phyloP scores from a whole-genome alignment of 257 asterid species.

The Striga asiatica region DNA sequence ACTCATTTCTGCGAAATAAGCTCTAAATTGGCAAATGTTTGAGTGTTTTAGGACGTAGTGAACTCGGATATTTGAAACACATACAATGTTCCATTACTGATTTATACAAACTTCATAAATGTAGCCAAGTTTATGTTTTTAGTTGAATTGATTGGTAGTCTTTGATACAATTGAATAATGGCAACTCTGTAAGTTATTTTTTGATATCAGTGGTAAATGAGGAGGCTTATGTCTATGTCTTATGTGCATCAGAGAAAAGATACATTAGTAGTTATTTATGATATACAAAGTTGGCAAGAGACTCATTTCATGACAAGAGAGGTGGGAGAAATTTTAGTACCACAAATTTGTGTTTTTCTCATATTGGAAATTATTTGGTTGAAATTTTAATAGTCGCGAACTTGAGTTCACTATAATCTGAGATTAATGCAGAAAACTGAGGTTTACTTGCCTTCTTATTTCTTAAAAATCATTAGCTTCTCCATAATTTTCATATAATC shows the following conservation, averaged over 20 bases:
- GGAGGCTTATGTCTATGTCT: not conserved
- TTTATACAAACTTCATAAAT: not conserved
- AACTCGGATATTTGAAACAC: not conserved
- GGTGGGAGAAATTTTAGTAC: not conserved
- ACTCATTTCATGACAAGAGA: not conserved
- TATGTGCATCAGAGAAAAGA: not conserved
- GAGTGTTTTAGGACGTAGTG: not conserved
- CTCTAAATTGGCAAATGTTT: not conserved
- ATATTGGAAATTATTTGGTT: not conserved
- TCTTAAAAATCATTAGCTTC: conserved; percentile 1
- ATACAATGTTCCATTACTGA: not conserved
- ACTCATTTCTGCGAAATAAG: not conserved
- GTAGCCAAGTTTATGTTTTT: not conserved
- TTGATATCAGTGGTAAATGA: conserved; percentile 2
- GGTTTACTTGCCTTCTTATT: not conserved
- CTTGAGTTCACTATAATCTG: conserved; percentile 11
- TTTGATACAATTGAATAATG: no score
- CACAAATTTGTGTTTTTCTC: not conserved
- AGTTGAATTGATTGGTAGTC: no score
- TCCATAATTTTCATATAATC: not conserved
- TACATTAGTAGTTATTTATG: not conserved
- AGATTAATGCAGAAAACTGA: not conserved
- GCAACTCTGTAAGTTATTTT: not conserved
- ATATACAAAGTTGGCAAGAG: conserved; percentile 1
- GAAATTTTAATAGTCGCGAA: not conserved